phyloP scores from a whole-genome alignment of 345 rosid species.

The Eucalyptus fibrosa region DNA sequence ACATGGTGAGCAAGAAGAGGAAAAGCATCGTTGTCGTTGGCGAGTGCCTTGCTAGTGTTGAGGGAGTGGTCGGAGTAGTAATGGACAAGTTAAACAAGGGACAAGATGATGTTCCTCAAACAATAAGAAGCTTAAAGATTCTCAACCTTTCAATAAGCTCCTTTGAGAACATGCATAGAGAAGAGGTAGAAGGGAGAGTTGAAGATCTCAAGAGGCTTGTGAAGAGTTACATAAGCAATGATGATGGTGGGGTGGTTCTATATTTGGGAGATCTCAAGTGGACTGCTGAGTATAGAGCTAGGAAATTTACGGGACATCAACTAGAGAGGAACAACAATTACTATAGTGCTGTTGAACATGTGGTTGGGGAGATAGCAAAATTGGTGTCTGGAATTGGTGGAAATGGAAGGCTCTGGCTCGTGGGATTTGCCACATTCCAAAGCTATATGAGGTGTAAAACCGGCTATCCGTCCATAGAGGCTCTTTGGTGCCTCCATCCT shows the following conservation, averaged over 20 bases:
- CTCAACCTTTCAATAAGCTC: constrained; percentile 32
- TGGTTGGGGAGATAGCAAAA: constrained; percentile 67
- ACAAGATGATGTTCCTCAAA: constrained; percentile 31
- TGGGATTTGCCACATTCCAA: constrained; percentile 80
- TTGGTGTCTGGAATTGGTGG: constrained; percentile 37
- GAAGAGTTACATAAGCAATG: constrained; percentile 5
- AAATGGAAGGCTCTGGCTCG: constrained; percentile 52
- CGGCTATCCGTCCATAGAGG: constrained; percentile 51
- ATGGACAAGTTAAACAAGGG: constrained; percentile 49
- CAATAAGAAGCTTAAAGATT: constrained; percentile 44
- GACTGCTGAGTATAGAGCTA: constrained; percentile 37
- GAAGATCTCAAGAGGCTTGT: constrained; percentile 40
- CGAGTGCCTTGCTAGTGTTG: constrained; percentile 45
- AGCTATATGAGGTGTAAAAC: constrained; percentile 71
- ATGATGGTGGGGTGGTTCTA: constrained; percentile 30
- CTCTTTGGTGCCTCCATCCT: constrained; percentile 59
- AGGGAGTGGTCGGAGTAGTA: constrained; percentile 42
- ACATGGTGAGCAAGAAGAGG: constrained; percentile 27
- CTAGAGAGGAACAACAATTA: background rate
- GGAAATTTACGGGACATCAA: constrained; percentile 10
- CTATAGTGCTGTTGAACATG: constrained; percentile 47
- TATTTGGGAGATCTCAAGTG: constrained; percentile 76
- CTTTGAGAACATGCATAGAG: constrained; percentile 33
- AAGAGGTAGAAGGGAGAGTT: constrained; percentile 44
- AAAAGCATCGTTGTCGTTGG: constrained; percentile 59